Conservation (phyloP, 495 filamentous ascomycete species). For the Penicillium paradoxum region DNA sequence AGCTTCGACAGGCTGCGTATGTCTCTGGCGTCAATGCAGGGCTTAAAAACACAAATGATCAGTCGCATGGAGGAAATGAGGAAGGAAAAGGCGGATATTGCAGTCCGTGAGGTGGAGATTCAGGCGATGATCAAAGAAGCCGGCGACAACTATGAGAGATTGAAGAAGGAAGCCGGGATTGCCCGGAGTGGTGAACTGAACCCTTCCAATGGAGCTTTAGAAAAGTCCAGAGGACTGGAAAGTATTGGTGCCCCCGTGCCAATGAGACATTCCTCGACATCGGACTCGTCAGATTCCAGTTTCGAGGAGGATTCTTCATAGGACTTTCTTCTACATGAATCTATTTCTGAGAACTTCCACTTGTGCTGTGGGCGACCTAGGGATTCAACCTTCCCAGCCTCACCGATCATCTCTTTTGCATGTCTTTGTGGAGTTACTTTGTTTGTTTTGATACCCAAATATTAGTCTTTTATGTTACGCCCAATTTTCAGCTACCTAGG, state of each 20-base stretch:
- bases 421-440: constrained; percentile 5
- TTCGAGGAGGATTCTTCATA: constrained; percentile 29
- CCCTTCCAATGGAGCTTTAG: constrained; percentile 26
- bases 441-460: constrained; percentile 24
- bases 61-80: constrained; percentile 57
- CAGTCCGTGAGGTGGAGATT: constrained; percentile 71
- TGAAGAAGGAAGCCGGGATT: constrained; percentile 50
- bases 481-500: background rate
- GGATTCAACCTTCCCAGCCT: background rate
- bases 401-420: background rate
- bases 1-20: constrained; percentile 47
- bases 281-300: constrained; percentile 19
- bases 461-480: constrained; percentile 13
- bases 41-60: constrained; percentile 47
- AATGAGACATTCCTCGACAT: background rate
- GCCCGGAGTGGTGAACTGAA: constrained; percentile 24
- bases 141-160: constrained; percentile 67
- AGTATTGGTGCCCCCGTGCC: constrained; percentile 34
- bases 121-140: constrained; percentile 78
- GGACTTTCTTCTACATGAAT: background rate
- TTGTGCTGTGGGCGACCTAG: background rate
- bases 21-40: constrained; percentile 52
- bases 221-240: constrained; percentile 38
- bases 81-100: constrained; percentile 64
- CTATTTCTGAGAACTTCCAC: background rate